Evolutionary conservation across 2,329 filamentous ascomycete species (phyloP).

Genomic region (Magnaporthiopsis rhizophila): DNA sequence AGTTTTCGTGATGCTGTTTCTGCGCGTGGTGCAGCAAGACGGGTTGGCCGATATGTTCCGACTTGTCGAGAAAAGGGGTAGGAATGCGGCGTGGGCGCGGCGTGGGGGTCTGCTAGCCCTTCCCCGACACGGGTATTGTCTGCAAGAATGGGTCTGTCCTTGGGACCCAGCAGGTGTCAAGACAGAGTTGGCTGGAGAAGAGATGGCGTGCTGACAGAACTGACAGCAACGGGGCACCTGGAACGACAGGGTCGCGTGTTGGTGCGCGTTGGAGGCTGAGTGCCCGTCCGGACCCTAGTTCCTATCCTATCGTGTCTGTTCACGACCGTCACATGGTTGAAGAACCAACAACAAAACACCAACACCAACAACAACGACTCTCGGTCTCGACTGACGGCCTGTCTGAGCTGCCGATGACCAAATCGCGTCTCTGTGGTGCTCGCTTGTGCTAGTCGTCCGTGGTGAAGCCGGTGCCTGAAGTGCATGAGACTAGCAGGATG

Average conservation of each 20-base stretch:
- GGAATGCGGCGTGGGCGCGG: background rate
- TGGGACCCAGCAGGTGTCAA: background rate
- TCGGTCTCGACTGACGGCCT: background rate
- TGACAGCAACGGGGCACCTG: background rate
- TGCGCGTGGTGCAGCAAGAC: background rate
- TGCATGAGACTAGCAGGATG: background rate
- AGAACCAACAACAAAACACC: background rate
- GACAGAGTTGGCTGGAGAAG: background rate
- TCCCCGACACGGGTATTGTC: background rate
- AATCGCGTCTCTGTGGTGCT: background rate
- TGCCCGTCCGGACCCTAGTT: background rate
- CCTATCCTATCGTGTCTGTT: background rate
- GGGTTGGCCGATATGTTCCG: background rate
- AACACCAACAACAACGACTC: background rate
- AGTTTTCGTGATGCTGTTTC: background rate
- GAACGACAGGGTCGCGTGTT: background rate
- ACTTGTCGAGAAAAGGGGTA: background rate
- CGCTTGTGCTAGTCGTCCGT: background rate
- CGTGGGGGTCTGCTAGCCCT: background rate
- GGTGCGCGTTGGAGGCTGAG: background rate
- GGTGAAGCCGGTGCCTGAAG: background rate
- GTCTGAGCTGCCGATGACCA: background rate
- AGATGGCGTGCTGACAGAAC: background rate
- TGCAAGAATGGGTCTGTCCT: background rate
- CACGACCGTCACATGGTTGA: background rate